These are phyloP conservation scores for Pleodorina starrii DNA, from an alignment of 139 green algal species.

Conservation along the genomic window DNA sequence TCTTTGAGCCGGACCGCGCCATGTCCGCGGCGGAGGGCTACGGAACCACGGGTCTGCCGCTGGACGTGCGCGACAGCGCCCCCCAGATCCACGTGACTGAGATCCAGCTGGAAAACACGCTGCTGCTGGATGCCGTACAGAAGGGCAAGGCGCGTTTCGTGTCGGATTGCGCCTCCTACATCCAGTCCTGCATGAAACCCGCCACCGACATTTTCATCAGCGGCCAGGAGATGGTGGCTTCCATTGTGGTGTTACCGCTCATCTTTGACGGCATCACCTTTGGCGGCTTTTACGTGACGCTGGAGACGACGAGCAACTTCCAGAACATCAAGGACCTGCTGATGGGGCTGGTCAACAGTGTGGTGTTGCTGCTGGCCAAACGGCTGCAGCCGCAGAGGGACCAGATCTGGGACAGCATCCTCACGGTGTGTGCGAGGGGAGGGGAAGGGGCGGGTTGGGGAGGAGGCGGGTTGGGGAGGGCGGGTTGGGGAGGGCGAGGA, in stretches of 20 bases:
- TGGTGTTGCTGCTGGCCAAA: conserved; percentile 71
- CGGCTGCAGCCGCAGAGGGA: conserved; percentile 64
- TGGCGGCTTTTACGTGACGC: conserved; percentile 75
- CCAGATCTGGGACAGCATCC: conserved; percentile 68
- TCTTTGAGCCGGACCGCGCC: conserved; percentile 71
- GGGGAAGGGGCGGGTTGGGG: too few relatives aligned
- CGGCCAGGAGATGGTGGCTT: conserved; percentile 69
- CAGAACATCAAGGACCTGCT: conserved; percentile 78
- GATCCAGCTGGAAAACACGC: conserved; percentile 73
- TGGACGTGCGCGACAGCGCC: conserved; percentile 4
- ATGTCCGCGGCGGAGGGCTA: conserved; percentile 45
- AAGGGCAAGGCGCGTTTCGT: conserved; percentile 80
- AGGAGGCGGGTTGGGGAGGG: too few relatives aligned
- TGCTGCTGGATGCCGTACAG: conserved; percentile 73
- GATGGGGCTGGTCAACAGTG: conserved; percentile 75
- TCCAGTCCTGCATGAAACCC: conserved; percentile 76
- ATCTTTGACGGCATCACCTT: conserved; percentile 69
- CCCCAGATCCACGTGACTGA: conserved; percentile 74
- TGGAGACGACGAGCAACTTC: conserved; percentile 74
- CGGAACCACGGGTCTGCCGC: background rate
- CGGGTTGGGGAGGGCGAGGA: too few relatives aligned
- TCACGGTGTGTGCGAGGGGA: conserved; percentile 11
- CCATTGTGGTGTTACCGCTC: conserved; percentile 76
- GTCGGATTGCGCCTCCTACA: conserved; percentile 71
- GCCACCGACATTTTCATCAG: conserved; percentile 77